Evolutionary conservation across 176 grass and related monocot genomes (phyloP).

Genomic region (Oryza meridionalis): DNA sequence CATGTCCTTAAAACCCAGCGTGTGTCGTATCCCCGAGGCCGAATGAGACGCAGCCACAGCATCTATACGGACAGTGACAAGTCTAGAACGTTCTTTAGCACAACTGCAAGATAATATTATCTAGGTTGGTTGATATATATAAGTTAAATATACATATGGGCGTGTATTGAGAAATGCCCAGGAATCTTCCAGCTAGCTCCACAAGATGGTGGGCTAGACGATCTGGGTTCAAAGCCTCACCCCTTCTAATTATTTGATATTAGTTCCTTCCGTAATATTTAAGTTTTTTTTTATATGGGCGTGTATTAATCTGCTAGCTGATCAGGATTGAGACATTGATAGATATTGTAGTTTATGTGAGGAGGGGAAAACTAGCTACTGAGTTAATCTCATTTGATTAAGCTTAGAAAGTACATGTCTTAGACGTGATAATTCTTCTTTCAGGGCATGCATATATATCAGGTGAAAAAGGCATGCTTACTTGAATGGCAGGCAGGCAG

Average conservation of each 20-base stretch:
- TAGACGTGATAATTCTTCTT: slow-evolving; percentile 34
- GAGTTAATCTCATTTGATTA: slow-evolving; percentile 28
- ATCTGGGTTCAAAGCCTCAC: too few species aligned
- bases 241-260: too few species aligned
- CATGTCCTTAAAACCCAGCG: slow-evolving; percentile 47
- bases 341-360: slow-evolving; percentile 38
- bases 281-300: too few species aligned
- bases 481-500: not conserved
- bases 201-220: too few species aligned
- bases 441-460: not conserved
- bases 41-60: slow-evolving; percentile 18
- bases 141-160: not conserved
- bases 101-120: slow-evolving; percentile 31
- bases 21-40: not conserved
- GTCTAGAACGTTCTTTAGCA: not conserved
- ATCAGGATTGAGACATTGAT: not conserved
- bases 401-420: not conserved
- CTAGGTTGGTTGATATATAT: not conserved
- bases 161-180: too few species aligned
- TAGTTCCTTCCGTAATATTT: too few species aligned
- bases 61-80: not conserved
- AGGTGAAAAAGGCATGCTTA: not conserved
- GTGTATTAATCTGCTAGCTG: not conserved
- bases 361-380: not conserved
- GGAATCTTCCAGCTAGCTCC: too few species aligned